Percentiles rank a stretch among this genome's conserved stretches.
Evolutionary conservation across 352 stramenopile genomes (phyloP).

Genomic region (Phytophthora nicotianae): DNA sequence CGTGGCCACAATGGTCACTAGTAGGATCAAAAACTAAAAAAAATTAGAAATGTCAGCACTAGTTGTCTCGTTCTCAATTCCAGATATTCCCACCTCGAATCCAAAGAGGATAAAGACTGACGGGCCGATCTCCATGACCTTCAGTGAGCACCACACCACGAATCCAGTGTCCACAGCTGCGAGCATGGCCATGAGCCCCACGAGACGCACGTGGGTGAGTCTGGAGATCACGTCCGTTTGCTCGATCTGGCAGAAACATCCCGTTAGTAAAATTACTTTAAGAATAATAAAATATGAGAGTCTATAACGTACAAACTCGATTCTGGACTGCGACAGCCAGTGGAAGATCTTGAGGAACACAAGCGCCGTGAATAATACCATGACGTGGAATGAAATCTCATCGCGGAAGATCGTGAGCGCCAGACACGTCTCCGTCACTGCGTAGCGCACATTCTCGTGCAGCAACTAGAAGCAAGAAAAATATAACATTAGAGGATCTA

Average conservation of each 20-base stretch:
- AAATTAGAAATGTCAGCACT: constrained; percentile 10
- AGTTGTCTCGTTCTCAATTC: background rate
- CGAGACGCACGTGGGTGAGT: constrained; percentile 85
- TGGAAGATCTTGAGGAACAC: constrained; percentile 97
- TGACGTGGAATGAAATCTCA: constrained; percentile 95
- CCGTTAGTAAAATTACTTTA: constrained; percentile 8
- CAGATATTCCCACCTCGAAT: constrained; percentile 84
- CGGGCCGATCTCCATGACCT: constrained; percentile 82
- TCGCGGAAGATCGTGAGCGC: constrained; percentile 99
- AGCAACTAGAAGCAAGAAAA: constrained; percentile 74
- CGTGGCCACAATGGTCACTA: constrained; percentile 91
- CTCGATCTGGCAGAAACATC: constrained; percentile 64
- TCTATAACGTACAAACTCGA: constrained; percentile 73
- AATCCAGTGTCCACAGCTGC: constrained; percentile 88
- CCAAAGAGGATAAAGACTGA: constrained; percentile 96
- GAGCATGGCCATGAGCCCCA: constrained; percentile 89
- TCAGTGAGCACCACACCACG: constrained; percentile 87
- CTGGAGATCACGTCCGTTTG: constrained; percentile 84
- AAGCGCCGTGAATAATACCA: constrained; percentile 94
- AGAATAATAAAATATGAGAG: constrained; percentile 20
- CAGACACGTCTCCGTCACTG: constrained; percentile 98
- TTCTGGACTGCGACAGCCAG: constrained; percentile 90
- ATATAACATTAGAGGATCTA: constrained; percentile 6
- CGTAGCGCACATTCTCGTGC: constrained; percentile 96
- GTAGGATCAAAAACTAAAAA: constrained; percentile 90